Evolutionary conservation across 2,329 filamentous ascomycete genomes (phyloP).

Genomic region (Ophiocordyceps australis): DNA sequence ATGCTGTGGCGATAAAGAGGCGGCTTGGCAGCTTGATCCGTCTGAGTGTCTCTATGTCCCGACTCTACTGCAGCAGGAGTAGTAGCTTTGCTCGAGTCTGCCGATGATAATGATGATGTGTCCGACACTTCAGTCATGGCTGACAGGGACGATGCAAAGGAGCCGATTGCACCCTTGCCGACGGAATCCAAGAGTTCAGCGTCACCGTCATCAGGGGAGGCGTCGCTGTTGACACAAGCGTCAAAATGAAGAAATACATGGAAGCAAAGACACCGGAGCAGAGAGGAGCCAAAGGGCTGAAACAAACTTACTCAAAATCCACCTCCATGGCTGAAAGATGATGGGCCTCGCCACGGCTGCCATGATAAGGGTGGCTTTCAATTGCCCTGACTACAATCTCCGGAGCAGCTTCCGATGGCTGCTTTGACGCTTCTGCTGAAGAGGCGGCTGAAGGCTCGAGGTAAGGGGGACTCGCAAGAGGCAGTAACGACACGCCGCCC

Average conservation of each 20-base stretch:
- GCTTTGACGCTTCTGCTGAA: constrained; percentile 13
- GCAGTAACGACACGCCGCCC: background rate
- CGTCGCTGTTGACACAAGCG: constrained; percentile 2
- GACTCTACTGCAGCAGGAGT: constrained; percentile 31
- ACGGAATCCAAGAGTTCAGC: constrained; percentile 4
- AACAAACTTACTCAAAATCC: constrained; percentile 10
- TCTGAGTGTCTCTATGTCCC: constrained; percentile 3
- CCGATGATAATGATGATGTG: constrained; percentile 32
- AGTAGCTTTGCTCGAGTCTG: constrained; percentile 43
- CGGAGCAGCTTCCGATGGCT: constrained; percentile 15
- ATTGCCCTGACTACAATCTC: constrained; percentile 27
- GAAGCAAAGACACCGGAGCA: background rate
- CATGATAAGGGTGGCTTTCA: constrained; percentile 14
- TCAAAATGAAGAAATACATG: constrained; percentile 1
- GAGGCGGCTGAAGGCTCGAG: too few relatives aligned
- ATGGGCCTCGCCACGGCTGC: constrained; percentile 7
- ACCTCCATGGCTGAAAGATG: constrained; percentile 6
- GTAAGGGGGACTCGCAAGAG: constrained; percentile 2
- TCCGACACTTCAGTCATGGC: constrained; percentile 35
- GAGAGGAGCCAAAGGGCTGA: too few relatives aligned
- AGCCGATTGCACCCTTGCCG: constrained; percentile 13
- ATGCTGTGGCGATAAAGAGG: constrained; percentile 11
- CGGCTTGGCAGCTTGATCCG: constrained; percentile 2
- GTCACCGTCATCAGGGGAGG: constrained; percentile 5
- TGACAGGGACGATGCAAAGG: constrained; percentile 34